Percentiles rank a stretch among this genome's conserved stretches.
These are phyloP conservation scores for Ceratobasidium papillatum DNA, from an alignment of 1,284 basidiomycete species.

Conservation along the genomic window DNA sequence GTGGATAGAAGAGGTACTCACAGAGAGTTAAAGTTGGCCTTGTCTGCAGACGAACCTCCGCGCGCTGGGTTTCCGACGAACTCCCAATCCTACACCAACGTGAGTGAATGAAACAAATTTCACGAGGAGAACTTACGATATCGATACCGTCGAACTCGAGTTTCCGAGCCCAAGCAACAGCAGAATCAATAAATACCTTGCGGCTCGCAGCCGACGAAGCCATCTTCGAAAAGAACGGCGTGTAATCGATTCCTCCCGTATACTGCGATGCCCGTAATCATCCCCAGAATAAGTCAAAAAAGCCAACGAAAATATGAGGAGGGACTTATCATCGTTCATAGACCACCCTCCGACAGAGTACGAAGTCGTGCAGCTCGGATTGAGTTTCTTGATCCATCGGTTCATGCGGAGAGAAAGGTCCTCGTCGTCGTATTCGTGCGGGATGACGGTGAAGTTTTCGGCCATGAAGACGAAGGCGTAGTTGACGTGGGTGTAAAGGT, in stretches of 20 bases:
- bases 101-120: neutral
- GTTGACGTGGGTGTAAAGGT: conserved; percentile 33
- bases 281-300: neutral
- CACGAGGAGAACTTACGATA: neutral
- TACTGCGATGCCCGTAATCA: neutral
- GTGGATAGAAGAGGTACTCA: too few relatives aligned
- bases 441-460: conserved; percentile 10
- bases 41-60: conserved; percentile 7
- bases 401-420: conserved; percentile 4
- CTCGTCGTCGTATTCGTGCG: conserved; percentile 2
- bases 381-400: conserved; percentile 29
- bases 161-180: conserved; percentile 3
- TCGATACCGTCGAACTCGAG: conserved; percentile 16
- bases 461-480: conserved; percentile 34
- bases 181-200: neutral
- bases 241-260: conserved; percentile 10
- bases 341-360: conserved; percentile 31
- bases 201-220: neutral
- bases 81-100: conserved; percentile 1
- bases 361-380: conserved; percentile 12
- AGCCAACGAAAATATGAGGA: neutral
- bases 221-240: neutral
- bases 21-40: conserved; percentile 7
- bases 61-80: conserved; percentile 7
- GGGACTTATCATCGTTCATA: conserved; percentile 13